Conservation (phyloP, 2,329 filamentous ascomycete genomes). For the Emergomyces pasteurianus region DNA sequence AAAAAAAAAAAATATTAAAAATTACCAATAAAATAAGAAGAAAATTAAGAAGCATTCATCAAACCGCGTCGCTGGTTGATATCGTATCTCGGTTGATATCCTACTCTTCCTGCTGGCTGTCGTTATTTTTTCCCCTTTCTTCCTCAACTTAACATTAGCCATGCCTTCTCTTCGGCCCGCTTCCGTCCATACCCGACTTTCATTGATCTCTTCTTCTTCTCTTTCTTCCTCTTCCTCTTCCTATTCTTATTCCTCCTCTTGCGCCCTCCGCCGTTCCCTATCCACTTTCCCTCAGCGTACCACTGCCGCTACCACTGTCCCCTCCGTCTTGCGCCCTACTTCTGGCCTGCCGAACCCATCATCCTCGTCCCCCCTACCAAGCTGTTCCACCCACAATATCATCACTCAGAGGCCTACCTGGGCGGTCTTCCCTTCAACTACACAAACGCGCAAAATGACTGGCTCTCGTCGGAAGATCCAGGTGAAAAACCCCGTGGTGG, state of each 20-base stretch:
- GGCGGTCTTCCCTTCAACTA: slow-evolving; percentile 1
- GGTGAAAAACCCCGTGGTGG: slow-evolving; percentile 98
- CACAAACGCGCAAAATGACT: slow-evolving; percentile 36
- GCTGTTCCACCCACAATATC: slow-evolving; percentile 5
- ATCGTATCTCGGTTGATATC: slow-evolving; percentile 6
- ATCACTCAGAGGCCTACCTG: slow-evolving; percentile 1
- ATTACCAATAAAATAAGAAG: too few relatives aligned
- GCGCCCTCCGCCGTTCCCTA: slow-evolving; percentile 3
- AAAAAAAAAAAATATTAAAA: background rate
- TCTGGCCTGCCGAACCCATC: background rate
- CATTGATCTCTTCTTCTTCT: slow-evolving; percentile 13
- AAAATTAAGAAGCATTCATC: background rate
- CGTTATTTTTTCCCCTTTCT: too few relatives aligned
- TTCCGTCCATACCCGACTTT: slow-evolving; percentile 29
- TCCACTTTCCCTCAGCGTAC: slow-evolving; percentile 7
- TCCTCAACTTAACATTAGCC: slow-evolving; percentile 8
- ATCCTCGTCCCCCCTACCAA: slow-evolving; percentile 15
- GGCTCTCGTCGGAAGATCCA: slow-evolving; percentile 68
- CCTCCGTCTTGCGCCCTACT: slow-evolving; percentile 9
- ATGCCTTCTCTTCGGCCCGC: slow-evolving; percentile 28
- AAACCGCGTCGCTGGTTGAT: slow-evolving; percentile 3
- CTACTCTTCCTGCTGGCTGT: background rate
- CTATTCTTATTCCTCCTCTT: slow-evolving; percentile 11
- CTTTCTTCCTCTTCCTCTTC: slow-evolving; percentile 11
- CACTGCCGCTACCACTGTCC: slow-evolving; percentile 14